Base-by-base conservation (phyloP, 495 filamentous ascomycete species). In the Penicillium chermesinum region DNA sequence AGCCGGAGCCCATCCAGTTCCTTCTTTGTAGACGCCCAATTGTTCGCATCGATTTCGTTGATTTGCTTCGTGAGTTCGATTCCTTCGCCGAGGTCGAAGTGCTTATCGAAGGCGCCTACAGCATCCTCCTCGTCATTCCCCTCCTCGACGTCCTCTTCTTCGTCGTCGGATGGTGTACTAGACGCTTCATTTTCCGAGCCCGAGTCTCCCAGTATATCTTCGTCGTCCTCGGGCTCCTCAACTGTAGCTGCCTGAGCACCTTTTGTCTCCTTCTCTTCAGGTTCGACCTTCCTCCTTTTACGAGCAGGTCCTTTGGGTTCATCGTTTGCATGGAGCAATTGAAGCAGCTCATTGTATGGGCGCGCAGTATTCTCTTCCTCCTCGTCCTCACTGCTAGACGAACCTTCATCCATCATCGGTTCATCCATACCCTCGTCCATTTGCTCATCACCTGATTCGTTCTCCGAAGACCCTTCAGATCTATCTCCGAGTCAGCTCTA, bases 41-140 rank as follows among this genome's bases (percentile, higher is more conserved):
- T 73, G 27, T 78, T 77, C 12, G 75, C 64, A 25, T 66, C 57
- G 4, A 74, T 67, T 18, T 70, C 63, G 53, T 83, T 62, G 19
- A 91, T 68, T 40, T 73, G 72, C 52, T 64, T 64, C 7, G 69
- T 64, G 2, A 89, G 52, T 15, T 75, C 64, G 5, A 75, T 67
- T 33, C 84, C 78, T 14, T 86, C 77, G 1, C 80, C 77, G 16
- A 68, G 66, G 21, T 78, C 76, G 65, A 95, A 91, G 63, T 96
- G 91, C 27, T 73, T 69, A 40, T 90, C 82, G 58, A 94, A 96
- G 2, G 87, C 83, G 62, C 95, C 90, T 1, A 72, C 71, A 19
- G 64, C 66, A 27, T 68, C 69, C 15, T 54, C 65, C 10, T 55
- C 64, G 10, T 71, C 68, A 7, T 62, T 60, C 9, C 44, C 52